Evolutionary conservation across 164 flowering plant species (phyloP), one percentile per base, ranked within the genome.

Genomic region (Liriodendron chinense): DNA sequence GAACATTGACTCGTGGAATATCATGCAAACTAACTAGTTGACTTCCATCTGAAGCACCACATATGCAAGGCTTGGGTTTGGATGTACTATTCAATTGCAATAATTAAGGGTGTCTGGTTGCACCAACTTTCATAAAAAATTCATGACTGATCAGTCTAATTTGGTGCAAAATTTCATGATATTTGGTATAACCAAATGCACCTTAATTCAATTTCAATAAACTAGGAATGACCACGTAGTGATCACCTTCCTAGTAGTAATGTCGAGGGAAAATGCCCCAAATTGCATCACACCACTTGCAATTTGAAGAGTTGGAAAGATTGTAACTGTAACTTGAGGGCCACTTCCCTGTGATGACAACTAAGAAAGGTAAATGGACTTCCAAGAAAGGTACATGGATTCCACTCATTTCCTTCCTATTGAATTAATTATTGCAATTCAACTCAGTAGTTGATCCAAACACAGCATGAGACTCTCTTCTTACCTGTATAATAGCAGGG

Each of bases 401-500:
- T 12, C 13, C 4, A 1, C 13, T 53, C 59, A 53, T 12, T 12
- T 53, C 59, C 18, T 53, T 16, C 59, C 59, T 9, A 16, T 53
- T 16, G 18, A 53, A 53, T 16, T 53, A 53, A 53, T 53, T 12
- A 53, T 53, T 53, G 16, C 18, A 53, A 16, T 16, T 10, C 13
- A 53, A 16, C 18, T 53, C 18, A 16, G 18, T 53, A 4, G 16
- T 53, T 53, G 59, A 12, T 12, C 18, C 13, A 53, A 53, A 53
- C 59, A 53, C 20, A 2, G 59, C 13, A 53, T 53, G 59, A 53
- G 59, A 53, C 26, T 67, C 47, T 21, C 1, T 8, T 63, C 14
- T 47, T 74, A 89, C 98, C 95, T 94, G 98, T 78, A 94, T 94
- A 72, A 94, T 92, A 62, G 96, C 98, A 47, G 98, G 96, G 78